phyloP scores from a whole-genome alignment of 331 rosid species.

The Saraca asoca region DNA sequence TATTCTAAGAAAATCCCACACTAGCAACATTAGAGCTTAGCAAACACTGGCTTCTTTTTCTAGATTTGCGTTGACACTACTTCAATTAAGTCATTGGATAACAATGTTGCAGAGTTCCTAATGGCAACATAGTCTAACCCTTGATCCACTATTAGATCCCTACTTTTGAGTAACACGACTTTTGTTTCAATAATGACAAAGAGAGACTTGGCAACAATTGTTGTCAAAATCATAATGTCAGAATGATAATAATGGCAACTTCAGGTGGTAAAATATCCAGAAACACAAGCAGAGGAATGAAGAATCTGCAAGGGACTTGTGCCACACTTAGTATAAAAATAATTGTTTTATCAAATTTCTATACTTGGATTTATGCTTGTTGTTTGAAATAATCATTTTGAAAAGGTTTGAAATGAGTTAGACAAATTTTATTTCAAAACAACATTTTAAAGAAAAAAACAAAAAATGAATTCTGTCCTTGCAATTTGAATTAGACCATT shows the following conservation, averaged over 20 bases:
- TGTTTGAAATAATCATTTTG: too few relatives aligned
- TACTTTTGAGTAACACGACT: conserved; percentile 68
- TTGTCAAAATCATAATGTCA: conserved; percentile 39
- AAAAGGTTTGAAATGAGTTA: too few relatives aligned
- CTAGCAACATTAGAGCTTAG: conserved; percentile 60
- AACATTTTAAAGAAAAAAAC: too few relatives aligned
- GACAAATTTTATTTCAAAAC: too few relatives aligned
- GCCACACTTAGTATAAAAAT: conserved; percentile 1
- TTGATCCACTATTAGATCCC: conserved; percentile 73
- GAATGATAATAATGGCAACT: neutral
- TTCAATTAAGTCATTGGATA: conserved; percentile 65
- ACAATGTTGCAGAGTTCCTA: conserved; percentile 68
- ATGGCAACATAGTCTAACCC: conserved; percentile 90
- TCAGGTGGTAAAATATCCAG: neutral
- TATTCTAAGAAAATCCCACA: neutral
- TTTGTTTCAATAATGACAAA: conserved; percentile 76
- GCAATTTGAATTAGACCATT: too few relatives aligned
- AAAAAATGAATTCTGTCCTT: too few relatives aligned
- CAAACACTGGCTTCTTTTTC: conserved; percentile 65
- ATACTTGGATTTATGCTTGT: too few relatives aligned
- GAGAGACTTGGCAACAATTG: conserved; percentile 71
- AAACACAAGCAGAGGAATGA: neutral
- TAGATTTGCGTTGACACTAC: conserved; percentile 52
- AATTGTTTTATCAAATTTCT: too few relatives aligned
- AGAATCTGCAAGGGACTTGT: conserved; percentile 8